Evolutionary conservation across 805 yeast species (phyloP).

Genomic region (Candida chauliodis): DNA sequence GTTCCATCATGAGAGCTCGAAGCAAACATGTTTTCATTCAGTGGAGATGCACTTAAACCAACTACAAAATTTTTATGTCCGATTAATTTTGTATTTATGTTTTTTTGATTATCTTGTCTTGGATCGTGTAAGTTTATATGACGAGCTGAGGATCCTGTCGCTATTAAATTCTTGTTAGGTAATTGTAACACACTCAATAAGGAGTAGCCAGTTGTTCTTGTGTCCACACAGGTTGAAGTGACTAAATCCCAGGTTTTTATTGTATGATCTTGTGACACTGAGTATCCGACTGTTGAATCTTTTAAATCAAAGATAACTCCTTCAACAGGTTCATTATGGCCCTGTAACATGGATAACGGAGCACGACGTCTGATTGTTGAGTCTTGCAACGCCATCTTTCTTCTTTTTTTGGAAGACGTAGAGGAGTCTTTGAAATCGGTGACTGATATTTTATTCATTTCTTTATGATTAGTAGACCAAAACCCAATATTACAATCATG

Average conservation of each 20-base stretch:
- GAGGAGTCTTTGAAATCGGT: constrained; percentile 50
- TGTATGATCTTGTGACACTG: constrained; percentile 94
- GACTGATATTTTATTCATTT: constrained; percentile 62
- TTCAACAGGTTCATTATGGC: constrained; percentile 86
- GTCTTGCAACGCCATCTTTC: constrained; percentile 75
- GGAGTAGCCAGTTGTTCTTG: constrained; percentile 83
- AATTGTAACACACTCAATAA: constrained; percentile 71
- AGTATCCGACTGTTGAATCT: constrained; percentile 82
- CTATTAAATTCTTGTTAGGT: constrained; percentile 65
- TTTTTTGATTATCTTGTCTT: constrained; percentile 51
- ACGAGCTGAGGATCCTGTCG: constrained; percentile 97
- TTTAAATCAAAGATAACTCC: constrained; percentile 69
- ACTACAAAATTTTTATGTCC: constrained; percentile 95
- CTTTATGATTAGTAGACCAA: constrained; percentile 87
- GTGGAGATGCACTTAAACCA: constrained; percentile 68
- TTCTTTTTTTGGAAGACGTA: constrained; percentile 83
- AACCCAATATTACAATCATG: constrained; percentile 76
- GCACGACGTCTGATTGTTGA: constrained; percentile 75
- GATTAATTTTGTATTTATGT: constrained; percentile 54
- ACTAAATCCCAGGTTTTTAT: constrained; percentile 95
- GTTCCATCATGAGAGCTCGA: constrained; percentile 98
- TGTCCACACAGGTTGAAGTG: constrained; percentile 80
- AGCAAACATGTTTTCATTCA: constrained; percentile 74
- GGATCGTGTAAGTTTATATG: constrained; percentile 95
- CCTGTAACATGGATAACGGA: constrained; percentile 73